Base-by-base conservation (phyloP, 1,284 basidiomycete genomes). In the Pyrrhoderma lamaoense region DNA sequence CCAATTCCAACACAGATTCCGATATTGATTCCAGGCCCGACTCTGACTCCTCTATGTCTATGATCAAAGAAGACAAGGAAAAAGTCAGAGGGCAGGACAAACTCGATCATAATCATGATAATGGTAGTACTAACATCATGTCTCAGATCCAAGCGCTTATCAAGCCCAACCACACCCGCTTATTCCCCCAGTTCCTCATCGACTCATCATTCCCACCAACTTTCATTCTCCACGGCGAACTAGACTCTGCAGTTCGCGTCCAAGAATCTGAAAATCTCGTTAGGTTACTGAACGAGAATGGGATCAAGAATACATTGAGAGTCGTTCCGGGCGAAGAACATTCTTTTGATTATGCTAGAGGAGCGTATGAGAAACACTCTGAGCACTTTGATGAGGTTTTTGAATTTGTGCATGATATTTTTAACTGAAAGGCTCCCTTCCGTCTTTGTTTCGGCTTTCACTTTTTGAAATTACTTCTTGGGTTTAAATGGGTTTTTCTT, bases 141-240 rank as follows among this genome's bases (percentile, higher is more conserved):
- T 19, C 3, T 5, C 16, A 1, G 51, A 53, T 31, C 44, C 18
- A 48, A 54, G 31, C 31, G 38, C 49, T 25, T 51, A 65, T 80
- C n/a, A 73, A 74, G 0, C 47, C 56, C 8, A 51, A 62, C 8
- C 70, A 75, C 52, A 69, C 57, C 1, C 36, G 42, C 1, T 57
- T 84, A 11, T 79, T 84, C 57, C 80, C 82, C 3, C 77, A 82
- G 57, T 64, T 81, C 43, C 57, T 59, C 13, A 64, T 76, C 11
- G 58, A 66, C 2, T 37, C 62, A 0, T 49, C 58, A 4, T 81
- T 80, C 72, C 81, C 81, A 3, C 71, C 74, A 9, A 76, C 74
- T 8, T 64, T 77, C 45, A 62, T 83, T 23, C 62, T 77, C 14
- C 81, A 83, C 57, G 82, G 81, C 22, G 67, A 71, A 2, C 59